Base-by-base conservation (phyloP, 495 filamentous ascomycete species). In the Penicillium diatomitis region DNA sequence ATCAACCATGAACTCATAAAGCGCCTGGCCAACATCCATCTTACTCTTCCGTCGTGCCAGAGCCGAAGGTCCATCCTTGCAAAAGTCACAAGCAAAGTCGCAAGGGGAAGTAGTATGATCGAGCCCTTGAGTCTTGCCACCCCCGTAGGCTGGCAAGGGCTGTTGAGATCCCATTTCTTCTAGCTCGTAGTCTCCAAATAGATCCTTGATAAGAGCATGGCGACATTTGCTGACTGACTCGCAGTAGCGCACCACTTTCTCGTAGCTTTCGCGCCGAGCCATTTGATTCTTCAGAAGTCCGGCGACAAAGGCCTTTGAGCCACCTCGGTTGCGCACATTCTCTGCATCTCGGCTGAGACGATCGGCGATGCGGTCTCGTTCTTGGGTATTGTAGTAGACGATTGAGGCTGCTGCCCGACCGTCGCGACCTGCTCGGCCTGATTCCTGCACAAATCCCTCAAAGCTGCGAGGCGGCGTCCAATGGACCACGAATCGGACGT, bases 371-470 rank as follows among this genome's bases (percentile, higher is more conserved):
- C 88, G 75, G 58, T 94, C 86, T 43, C 87, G 74, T 55, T 95
- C 90, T 60, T 91, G 84, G 20, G 82, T 77, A 40, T 82, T 86
- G 65, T 95, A 96, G 64, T 94, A 96, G 34, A 97, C 73, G 35
- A 95, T 84, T 53, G 90, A 96, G 32, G 82, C 75, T 37, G 84
- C 82, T 4, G 88, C 89, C 41, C 90, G 87, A 12, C 90, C 88
- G 53, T 96, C 90, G 28, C 91, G 78, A 3, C 91, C 91, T 27
- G 90, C 91, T 40, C 91, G 82, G 0, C 91, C 91, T 6, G 88
- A 90, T 75, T 97, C 91, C 67, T 97, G 91, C 52, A 96, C 96
- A 52, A 88, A 95, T 3, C 90, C 89, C 63, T 96, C 91, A 62
- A 96, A 95, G 32, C 83, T 88, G 58, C 91, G 92, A 8, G 90